Base-by-base conservation (phyloP, 1,284 basidiomycete species). In the Heterobasidion occidentale region DNA sequence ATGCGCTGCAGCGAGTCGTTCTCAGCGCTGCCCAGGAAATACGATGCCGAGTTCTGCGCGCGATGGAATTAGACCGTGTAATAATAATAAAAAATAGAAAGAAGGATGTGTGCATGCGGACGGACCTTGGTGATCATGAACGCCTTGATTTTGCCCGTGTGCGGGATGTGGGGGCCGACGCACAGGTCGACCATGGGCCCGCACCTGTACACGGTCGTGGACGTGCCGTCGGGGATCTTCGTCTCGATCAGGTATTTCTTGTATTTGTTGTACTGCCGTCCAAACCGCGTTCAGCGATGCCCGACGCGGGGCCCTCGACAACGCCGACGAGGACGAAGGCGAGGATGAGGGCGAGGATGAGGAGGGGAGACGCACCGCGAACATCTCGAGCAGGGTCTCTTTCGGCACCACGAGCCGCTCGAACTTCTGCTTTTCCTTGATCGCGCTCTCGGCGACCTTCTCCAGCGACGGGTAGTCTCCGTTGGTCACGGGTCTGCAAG, bases 171-270 rank as follows among this genome's bases (percentile, higher is more conserved):
- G 36, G 97, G 96, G 46, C 97, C 97, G 44, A 95, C 81, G 69
- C 97, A 99, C 50, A 99, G 80, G 75, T 99, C 97, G 59, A 99
- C 88, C 88, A 99, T 94, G 48, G 97, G 95, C 35, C 97, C 97
- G 70, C 97, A 99, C 56, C 95, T 92, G 77, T 99, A 99, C 35
- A 99, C 94, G 14, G 97, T 99, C 54, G 97, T 98, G 54, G 91
- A 94, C 15, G 93, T 92, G 61, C 96, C 96, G 70, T 99, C 96
- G 8, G 94, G 90, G 56, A 99, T 90, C 76, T 99, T 98, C 63
- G 86, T 84, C 69, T 96, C 84, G 68, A 99, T 99, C 68, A 99
- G 85, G 71, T 98, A 89, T 67, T 88, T 84, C 78, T 99, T 99
- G 79, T 98, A 99, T 73, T 95, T 97, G 80, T 99, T 99, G 77